Base-by-base conservation (phyloP, 257 asterid species). In the Solanum pennellii region DNA sequence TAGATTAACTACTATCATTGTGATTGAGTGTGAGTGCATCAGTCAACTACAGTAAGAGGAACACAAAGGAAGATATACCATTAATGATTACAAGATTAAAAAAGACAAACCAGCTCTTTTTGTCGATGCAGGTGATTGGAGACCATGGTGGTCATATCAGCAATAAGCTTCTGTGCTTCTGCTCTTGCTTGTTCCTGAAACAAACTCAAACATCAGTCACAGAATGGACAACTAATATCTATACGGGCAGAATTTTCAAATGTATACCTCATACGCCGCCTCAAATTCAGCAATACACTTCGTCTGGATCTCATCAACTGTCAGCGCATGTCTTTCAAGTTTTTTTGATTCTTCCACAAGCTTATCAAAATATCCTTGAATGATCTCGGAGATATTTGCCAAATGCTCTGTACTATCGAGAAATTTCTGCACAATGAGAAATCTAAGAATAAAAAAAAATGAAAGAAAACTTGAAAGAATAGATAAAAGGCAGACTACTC, bases 141-240 rank as follows among this genome's bases (percentile, higher is more conserved):
- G 74, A 96, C 96, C 66, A 96, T 87, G 86, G 94, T 89, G 31
- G 96, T 89, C 96, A 94, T 90, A 77, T 92, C 96, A 89, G 98
- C 94, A 89, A 96, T 89, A 72, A 94, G 96, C 92, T 93, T 93
- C 89, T 94, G 98, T 8, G 96, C 91, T 56, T 92, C 96, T 27
- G 93, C 92, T 88, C 87, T 92, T 5, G 96, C 91, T 88, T 94
- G 94, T 59, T 94, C 98, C 98, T 96, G 89, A 77, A 89, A 52
- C 35, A 76, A 88, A 56, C 69, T 31, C 35, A 88, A 85, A 88
- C 69, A 69, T 83, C 56, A 21, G 87, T 84, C 82, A 92, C 27
- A 85, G 42, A 49, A 66, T 44, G 27, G 44, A 86, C 29, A 74
- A 29, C 49, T 27, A 14, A 60, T 75, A 49, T 87, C 84, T 2